Evolutionary conservation across 2,329 filamentous ascomycete genomes (phyloP).

Genomic region (Calonectria pteridis): DNA sequence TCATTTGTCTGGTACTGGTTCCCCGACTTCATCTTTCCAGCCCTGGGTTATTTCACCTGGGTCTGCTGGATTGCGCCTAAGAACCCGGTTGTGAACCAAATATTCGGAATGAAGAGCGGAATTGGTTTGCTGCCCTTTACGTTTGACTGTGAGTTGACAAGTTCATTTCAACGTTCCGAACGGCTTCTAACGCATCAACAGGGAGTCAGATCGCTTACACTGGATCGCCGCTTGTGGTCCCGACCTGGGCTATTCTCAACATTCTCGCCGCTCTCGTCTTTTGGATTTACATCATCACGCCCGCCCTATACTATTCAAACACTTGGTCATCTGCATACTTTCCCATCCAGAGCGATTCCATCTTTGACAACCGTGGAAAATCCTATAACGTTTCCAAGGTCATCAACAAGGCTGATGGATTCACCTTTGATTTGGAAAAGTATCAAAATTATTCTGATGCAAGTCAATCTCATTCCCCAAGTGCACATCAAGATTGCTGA

Average conservation of each 20-base stretch:
- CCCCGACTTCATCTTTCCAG: slow-evolving; percentile 61
- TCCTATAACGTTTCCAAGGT: slow-evolving; percentile 63
- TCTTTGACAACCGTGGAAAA: slow-evolving; percentile 65
- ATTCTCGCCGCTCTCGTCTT: slow-evolving; percentile 55
- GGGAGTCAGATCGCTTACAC: slow-evolving; percentile 28
- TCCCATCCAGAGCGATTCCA: slow-evolving; percentile 64
- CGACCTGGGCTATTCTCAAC: background rate
- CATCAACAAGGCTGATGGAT: slow-evolving; percentile 56
- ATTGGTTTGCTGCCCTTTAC: slow-evolving; percentile 56
- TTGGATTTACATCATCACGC: slow-evolving; percentile 59
- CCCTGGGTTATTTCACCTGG: slow-evolving; percentile 60
- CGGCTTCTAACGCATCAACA: background rate
- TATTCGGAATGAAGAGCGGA: slow-evolving; percentile 62
- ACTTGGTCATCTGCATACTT: slow-evolving; percentile 64
- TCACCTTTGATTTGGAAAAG: slow-evolving; percentile 59
- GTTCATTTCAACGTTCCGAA: background rate
- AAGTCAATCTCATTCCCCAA: background rate
- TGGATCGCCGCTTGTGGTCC: slow-evolving; percentile 10
- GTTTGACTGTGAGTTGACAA: slow-evolving; percentile 52
- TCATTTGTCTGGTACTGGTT: slow-evolving; percentile 64
- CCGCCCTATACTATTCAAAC: slow-evolving; percentile 61
- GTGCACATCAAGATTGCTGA: too few species aligned
- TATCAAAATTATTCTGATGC: slow-evolving; percentile 66
- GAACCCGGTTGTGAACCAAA: slow-evolving; percentile 59
- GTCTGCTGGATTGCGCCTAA: slow-evolving; percentile 63